Evolutionary conservation across 345 rosid genomes (phyloP).

Genomic region (Theobroma cacao): DNA sequence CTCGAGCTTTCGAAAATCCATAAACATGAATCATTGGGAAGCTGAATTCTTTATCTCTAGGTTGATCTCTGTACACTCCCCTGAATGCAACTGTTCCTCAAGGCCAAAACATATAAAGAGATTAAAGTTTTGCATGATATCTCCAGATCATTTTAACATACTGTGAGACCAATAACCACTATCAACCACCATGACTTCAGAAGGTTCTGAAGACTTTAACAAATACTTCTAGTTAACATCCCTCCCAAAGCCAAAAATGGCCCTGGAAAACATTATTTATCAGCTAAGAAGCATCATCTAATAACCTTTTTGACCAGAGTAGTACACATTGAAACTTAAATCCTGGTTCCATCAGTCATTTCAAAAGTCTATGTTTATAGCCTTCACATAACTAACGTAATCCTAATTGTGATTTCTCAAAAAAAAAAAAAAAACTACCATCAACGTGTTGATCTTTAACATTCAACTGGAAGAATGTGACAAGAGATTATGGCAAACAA

Average conservation of each 20-base stretch:
- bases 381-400: neutral
- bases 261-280: neutral
- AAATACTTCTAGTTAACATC: neutral
- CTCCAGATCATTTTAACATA: neutral
- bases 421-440: neutral
- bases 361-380: neutral
- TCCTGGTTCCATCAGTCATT: neutral
- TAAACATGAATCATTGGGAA: slow-evolving; percentile 80
- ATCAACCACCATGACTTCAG: neutral
- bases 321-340: neutral
- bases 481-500: neutral
- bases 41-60: slow-evolving; percentile 32
- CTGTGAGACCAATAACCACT: neutral
- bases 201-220: neutral
- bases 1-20: slow-evolving; percentile 90
- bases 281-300: neutral
- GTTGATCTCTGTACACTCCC: slow-evolving; percentile 55
- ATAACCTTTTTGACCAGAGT: neutral
- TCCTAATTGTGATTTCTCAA: neutral
- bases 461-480: neutral
- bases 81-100: slow-evolving; percentile 63
- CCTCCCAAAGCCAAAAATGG: neutral
- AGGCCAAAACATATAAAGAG: neutral
- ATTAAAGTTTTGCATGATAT: neutral
- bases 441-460: neutral